Base-by-base conservation (phyloP, 2,329 filamentous ascomycete species). In the Tolypocladium sp. region DNA sequence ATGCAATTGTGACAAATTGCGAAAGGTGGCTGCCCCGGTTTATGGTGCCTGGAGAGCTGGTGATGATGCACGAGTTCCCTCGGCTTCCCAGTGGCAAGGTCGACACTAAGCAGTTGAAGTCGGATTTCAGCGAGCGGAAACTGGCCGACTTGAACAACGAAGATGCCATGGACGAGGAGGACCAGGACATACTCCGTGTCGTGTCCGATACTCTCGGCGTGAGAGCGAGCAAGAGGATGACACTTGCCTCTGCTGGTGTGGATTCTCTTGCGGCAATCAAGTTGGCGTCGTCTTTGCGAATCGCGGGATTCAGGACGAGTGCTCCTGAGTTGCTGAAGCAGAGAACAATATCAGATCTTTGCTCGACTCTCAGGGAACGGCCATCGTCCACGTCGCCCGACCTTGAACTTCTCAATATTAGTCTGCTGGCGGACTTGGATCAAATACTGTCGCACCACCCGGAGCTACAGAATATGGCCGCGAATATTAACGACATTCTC, bases 61-160 rank as follows among this genome's bases (percentile, higher is more conserved):
- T 91, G 0, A 67, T 89, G 1, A 74, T 89, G 62, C 64, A 78
- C 0, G 76, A 80, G 10, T 86, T 96, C 59, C 91, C 91, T 1
- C 85, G 87, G 57, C 76, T 96, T 25, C 79, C 91, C 2, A 96
- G 91, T 0, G 92, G 92, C 0, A 97, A 97, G 68, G 80, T 92
- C 17, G 89, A 96, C 67, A 85, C 85, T 57, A 88, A 85, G 65
- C 73, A 71, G 15, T 74, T 96, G 9, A 79, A 85, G 64, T 69
- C 75, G 1, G 75, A 82, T 9, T 90, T 72, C 46, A 60, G 67
- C 33, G 53, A 61, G 37, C 57, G 54, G 49, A 69, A 66, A 44
- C 44, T 59, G 53, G 40, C 56, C 6, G 55, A 61, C 10, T 49
- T 51, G n/a, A 57, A 58, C 17, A 49, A 44, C 2, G n/a, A 37